Evolutionary conservation across 331 rosid genomes (phyloP), one percentile per base, ranked within the genome.

Genomic region (Acacia pycnantha): DNA sequence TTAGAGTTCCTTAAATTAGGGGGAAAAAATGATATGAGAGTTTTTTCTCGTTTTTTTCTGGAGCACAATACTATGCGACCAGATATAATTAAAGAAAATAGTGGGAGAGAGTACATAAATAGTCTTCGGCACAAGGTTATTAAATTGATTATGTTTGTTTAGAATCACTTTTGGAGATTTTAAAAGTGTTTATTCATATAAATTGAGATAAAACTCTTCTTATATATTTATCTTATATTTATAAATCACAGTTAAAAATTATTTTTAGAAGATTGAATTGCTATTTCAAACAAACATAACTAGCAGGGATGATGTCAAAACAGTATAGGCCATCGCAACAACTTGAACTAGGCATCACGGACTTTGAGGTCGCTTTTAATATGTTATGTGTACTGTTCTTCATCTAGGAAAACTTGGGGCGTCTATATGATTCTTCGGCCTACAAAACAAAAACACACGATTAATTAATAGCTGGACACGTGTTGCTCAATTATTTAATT

Each of bases 1-100:
- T 21, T 21, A 19, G 53, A n/a, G 12, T n/a, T n/a, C 26, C 27
- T 1, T 59, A 2, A 24, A 24, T 11, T 24, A 19, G 2, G 0
- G 6, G 11, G 1, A n/a, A 0, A 24, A 59, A 54, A 18, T 2
- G 11, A 3, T 11, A 5, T 7, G 1, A 54, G 11, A 8, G 4
- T 8, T 58, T 58, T 58, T n/a, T 2, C 0, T 58, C 15, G 0
- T n/a, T n/a, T 0, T 0, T n/a, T 54, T 3, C 10, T 8, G 65
- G 13, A 58, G 15, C 65, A 8, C 11, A 4, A 58, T 8, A 24
- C 6, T 31, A 10, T 58, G 24, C 10, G 72, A 27, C 21, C 61
- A 61, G 15, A 27, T 27, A 15, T 18, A 44, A 5, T 26, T 3
- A 77, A 14, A 29, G 73, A 19, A 46, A 43, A 27, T 35, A 26